Evolutionary conservation across 2,329 filamentous ascomycete species (phyloP).

Genomic region (Parascedosporium putredinis): DNA sequence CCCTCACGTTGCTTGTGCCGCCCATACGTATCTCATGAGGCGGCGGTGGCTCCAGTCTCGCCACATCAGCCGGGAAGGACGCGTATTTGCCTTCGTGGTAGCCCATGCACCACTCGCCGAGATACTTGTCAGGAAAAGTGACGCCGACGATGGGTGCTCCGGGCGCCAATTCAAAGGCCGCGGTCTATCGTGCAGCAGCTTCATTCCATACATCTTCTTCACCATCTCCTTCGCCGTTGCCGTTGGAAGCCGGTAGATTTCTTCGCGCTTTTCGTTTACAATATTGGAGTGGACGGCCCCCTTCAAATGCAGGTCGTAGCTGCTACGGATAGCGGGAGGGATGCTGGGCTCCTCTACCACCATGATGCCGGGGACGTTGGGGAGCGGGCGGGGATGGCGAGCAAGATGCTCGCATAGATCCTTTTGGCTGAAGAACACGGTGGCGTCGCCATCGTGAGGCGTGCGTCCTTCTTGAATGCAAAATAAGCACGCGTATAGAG

Average conservation of each 20-base stretch:
- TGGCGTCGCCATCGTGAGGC: slow-evolving; percentile 42
- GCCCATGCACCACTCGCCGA: slow-evolving; percentile 46
- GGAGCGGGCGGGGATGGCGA: slow-evolving; percentile 42
- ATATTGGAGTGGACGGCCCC: slow-evolving; percentile 29
- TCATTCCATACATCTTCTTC: slow-evolving; percentile 35
- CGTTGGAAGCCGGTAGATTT: slow-evolving; percentile 31
- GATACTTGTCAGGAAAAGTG: slow-evolving; percentile 38
- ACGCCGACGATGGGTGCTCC: slow-evolving; percentile 41
- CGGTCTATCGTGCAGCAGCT: slow-evolving; percentile 33
- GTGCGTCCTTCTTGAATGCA: slow-evolving; percentile 40
- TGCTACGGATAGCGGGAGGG: slow-evolving; percentile 29
- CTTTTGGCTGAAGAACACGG: slow-evolving; percentile 43
- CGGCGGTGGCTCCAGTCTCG: slow-evolving; percentile 38
- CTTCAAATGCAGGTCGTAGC: slow-evolving; percentile 43
- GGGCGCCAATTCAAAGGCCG: slow-evolving; percentile 34
- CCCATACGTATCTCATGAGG: slow-evolving; percentile 34
- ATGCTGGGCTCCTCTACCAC: slow-evolving; percentile 35
- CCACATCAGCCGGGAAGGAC: slow-evolving; percentile 36
- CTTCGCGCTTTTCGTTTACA: slow-evolving; percentile 27
- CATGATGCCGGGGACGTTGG: slow-evolving; percentile 34
- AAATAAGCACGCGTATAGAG: slow-evolving; percentile 44
- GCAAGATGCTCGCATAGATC: slow-evolving; percentile 43
- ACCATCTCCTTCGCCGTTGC: slow-evolving; percentile 36
- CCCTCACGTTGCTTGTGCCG: slow-evolving; percentile 35
- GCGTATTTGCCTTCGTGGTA: slow-evolving; percentile 44